phyloP scores from a whole-genome alignment of 495 filamentous ascomycete genomes.

The Gamarada debralockiae region DNA sequence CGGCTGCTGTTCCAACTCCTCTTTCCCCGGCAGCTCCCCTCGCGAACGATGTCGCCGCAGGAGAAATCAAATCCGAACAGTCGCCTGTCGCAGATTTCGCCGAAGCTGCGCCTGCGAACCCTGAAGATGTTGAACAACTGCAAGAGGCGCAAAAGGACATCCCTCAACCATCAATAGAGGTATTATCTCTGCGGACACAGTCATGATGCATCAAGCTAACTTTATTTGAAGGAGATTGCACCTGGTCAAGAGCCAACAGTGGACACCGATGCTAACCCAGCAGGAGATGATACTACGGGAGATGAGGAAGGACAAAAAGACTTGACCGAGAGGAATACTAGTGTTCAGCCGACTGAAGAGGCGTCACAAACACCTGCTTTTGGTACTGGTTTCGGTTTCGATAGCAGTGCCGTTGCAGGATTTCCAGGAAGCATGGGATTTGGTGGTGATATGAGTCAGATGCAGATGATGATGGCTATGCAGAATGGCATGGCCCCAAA shows the following conservation, averaged over 20 bases:
- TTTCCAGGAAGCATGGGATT: conserved; percentile 57
- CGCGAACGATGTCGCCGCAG: conserved; percentile 5
- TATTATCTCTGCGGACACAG: conserved; percentile 11
- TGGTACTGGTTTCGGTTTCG: conserved; percentile 40
- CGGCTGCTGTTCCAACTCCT: conserved; percentile 23
- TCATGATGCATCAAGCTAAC: background rate
- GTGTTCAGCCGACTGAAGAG: conserved; percentile 19
- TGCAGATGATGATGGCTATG: conserved; percentile 69
- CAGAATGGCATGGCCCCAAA: conserved; percentile 65
- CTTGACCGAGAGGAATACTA: background rate
- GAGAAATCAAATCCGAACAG: conserved; percentile 7
- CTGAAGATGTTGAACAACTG: background rate
- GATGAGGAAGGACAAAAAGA: conserved; percentile 14
- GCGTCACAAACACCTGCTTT: conserved; percentile 30
- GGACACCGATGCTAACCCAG: conserved; percentile 9
- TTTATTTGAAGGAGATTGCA: conserved; percentile 19
- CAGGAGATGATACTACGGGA: conserved; percentile 2
- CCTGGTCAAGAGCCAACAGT: conserved; percentile 22
- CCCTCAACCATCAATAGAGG: conserved; percentile 39
- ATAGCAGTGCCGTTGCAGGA: conserved; percentile 41
- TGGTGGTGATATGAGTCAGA: conserved; percentile 65
- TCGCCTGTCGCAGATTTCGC: background rate
- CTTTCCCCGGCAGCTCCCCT: conserved; percentile 6
- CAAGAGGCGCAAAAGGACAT: conserved; percentile 26
- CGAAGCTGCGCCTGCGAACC: background rate